These are phyloP conservation scores for Penicillium dipodomyicola DNA, from an alignment of 495 filamentous ascomycete species.

Conservation along the genomic window DNA sequence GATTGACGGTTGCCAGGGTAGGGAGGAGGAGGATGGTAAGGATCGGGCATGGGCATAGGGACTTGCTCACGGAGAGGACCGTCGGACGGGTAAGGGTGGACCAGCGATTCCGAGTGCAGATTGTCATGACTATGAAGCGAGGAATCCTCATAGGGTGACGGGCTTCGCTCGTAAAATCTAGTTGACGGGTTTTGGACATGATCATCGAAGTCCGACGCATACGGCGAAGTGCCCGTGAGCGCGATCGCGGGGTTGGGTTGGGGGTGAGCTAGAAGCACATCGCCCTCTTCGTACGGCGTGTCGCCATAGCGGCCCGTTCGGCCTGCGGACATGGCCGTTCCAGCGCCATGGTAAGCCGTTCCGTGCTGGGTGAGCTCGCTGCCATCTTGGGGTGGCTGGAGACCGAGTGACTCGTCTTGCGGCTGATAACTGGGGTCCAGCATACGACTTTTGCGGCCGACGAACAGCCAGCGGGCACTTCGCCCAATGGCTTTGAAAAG, in stretches of 20 bases:
- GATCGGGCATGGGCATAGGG: constrained; percentile 39
- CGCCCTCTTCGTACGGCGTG: constrained; percentile 39
- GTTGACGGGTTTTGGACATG: constrained; percentile 26
- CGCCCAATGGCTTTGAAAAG: constrained; percentile 74
- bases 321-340: constrained; percentile 23
- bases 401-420: constrained; percentile 32
- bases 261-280: constrained; percentile 40
- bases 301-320: constrained; percentile 21
- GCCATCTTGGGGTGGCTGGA: constrained; percentile 25
- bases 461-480: constrained; percentile 76
- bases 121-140: constrained; percentile 24
- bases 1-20: constrained; percentile 26
- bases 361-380: constrained; percentile 13
- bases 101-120: constrained; percentile 6
- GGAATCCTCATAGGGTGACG: constrained; percentile 32
- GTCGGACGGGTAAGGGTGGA: constrained; percentile 19
- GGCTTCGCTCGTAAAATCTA: constrained; percentile 21
- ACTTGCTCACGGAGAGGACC: constrained; percentile 29
- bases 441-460: constrained; percentile 60
- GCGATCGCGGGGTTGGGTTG: constrained; percentile 37
- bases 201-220: constrained; percentile 22
- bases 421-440: constrained; percentile 52
- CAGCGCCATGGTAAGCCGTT: constrained; percentile 39
- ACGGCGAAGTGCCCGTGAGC: constrained; percentile 21
- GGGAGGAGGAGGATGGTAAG: constrained; percentile 33